Percentiles rank a stretch among this genome's conserved stretches.
phyloP scores from a whole-genome alignment of 2,329 filamentous ascomycete species.

The Gremmenia infestans region DNA sequence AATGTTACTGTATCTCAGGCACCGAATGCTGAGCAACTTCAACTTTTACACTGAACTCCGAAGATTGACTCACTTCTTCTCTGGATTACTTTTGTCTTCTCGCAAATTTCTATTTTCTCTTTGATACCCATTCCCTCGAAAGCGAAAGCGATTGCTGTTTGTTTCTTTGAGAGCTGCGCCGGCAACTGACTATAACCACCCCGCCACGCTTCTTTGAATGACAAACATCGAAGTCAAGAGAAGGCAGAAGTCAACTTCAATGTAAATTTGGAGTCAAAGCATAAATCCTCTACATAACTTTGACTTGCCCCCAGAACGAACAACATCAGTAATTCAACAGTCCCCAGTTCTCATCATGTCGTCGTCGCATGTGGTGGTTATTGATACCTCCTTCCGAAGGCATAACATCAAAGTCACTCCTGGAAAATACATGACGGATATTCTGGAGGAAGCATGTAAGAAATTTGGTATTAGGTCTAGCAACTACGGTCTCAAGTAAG shows the following conservation, averaged over 20 bases:
- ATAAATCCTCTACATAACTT: not conserved
- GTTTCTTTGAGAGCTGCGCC: not conserved
- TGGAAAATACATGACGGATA: constrained; percentile 74
- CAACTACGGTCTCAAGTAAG: constrained; percentile 76
- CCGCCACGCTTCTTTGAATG: not conserved
- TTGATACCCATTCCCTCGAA: not conserved
- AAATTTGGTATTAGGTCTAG: constrained; percentile 61
- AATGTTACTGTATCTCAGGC: constrained; percentile 16
- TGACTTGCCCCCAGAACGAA: not conserved
- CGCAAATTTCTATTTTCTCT: constrained; percentile 25
- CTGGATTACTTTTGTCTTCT: constrained; percentile 79
- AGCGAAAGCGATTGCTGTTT: not conserved
- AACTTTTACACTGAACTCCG: not conserved
- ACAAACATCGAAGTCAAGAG: not conserved
- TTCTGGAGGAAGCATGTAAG: constrained; percentile 80
- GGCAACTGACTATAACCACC: not conserved
- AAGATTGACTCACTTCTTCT: constrained; percentile 48
- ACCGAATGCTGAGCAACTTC: constrained; percentile 12
- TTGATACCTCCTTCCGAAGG: constrained; percentile 73
- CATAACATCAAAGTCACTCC: constrained; percentile 79
- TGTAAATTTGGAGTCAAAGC: not conserved
- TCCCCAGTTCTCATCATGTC: constrained; percentile 53
- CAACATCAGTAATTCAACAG: not conserved
- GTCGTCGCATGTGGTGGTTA: constrained; percentile 84
- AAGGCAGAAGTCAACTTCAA: not conserved